A percentile compares a stretch with the other conserved stretches of the same genome.
Evolutionary conservation across 1,284 basidiomycete species (phyloP).

Genomic region (Ceratobasidium sp.): DNA sequence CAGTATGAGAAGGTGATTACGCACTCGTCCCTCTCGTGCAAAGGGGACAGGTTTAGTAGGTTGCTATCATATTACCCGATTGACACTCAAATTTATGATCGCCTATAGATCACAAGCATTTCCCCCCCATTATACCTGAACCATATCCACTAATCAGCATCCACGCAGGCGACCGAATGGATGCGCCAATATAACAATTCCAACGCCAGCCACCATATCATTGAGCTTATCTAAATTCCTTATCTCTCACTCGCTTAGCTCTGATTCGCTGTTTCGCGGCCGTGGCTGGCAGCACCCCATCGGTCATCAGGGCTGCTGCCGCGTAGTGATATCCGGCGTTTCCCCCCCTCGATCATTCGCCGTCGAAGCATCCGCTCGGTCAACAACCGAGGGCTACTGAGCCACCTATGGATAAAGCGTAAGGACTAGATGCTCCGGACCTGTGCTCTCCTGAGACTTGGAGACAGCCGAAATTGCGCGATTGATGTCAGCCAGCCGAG

Average conservation of each 20-base stretch:
- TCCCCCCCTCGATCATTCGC: conserved; percentile 18
- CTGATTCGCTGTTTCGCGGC: conserved; percentile 28
- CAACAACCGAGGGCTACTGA: conserved; percentile 28
- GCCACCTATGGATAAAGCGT: conserved; percentile 16
- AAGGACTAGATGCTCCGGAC: background rate
- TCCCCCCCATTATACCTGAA: too few relatives aligned
- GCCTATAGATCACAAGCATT: too few relatives aligned
- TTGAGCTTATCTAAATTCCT: conserved; percentile 21
- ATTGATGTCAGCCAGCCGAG: conserved; percentile 41
- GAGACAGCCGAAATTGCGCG: conserved; percentile 23
- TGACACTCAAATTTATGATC: too few relatives aligned
- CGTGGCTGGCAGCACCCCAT: conserved; percentile 19
- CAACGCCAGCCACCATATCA: conserved; percentile 11
- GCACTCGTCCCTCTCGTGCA: too few relatives aligned
- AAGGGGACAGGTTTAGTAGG: too few relatives aligned
- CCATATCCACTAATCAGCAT: background rate
- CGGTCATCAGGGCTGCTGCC: conserved; percentile 33
- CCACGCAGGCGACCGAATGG: background rate
- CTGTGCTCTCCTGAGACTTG: background rate
- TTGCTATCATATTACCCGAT: too few relatives aligned
- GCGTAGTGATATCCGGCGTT: conserved; percentile 15
- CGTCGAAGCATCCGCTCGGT: conserved; percentile 14
- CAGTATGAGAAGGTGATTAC: too few relatives aligned
- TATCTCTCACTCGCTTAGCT: conserved; percentile 21
- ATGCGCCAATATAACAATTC: background rate